phyloP scores from a whole-genome alignment of 768 basidiomycete genomes.

The Solioccasus polychromus region DNA sequence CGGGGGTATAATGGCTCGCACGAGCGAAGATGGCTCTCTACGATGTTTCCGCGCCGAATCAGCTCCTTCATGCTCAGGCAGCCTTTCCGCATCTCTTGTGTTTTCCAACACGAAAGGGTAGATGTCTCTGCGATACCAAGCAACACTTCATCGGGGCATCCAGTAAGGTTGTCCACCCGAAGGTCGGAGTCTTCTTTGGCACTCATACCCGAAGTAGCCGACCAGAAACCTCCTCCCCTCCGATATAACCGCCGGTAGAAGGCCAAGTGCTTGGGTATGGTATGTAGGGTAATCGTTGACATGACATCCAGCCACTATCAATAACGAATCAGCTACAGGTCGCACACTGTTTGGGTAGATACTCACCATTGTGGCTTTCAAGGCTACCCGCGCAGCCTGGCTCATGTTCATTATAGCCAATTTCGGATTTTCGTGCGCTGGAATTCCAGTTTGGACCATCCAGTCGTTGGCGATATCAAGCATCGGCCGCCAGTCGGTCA shows the following conservation, averaged over 20 bases:
- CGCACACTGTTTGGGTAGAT: not conserved
- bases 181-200: conserved; percentile 42
- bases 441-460: conserved; percentile 65
- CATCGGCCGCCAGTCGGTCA: conserved; percentile 66
- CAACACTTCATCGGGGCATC: conserved; percentile 77
- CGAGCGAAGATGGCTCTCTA: conserved; percentile 63
- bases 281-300: conserved; percentile 57
- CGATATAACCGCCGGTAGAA: conserved; percentile 69
- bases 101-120: conserved; percentile 75
- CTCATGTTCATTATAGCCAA: conserved; percentile 55
- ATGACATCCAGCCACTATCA: conserved; percentile 77
- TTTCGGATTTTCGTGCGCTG: conserved; percentile 62
- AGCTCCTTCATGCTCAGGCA: conserved; percentile 73
- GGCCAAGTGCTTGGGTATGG: conserved; percentile 60
- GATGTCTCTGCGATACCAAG: conserved; percentile 74
- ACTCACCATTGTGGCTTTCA: conserved; percentile 73
- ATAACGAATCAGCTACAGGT: conserved; percentile 15
- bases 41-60: conserved; percentile 64
- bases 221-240: conserved; percentile 46
- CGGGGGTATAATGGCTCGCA: conserved; percentile 31
- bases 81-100: conserved; percentile 57
- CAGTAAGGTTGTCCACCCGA: conserved; percentile 66
- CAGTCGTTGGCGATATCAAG: conserved; percentile 75
- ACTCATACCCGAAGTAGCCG: conserved; percentile 28
- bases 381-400: conserved; percentile 50